A percentile compares a stretch with the other conserved stretches of the same genome.
These are phyloP conservation scores for Pyrus betulifolia DNA, from an alignment of 306 rosid genomes.

Conservation along the genomic window DNA sequence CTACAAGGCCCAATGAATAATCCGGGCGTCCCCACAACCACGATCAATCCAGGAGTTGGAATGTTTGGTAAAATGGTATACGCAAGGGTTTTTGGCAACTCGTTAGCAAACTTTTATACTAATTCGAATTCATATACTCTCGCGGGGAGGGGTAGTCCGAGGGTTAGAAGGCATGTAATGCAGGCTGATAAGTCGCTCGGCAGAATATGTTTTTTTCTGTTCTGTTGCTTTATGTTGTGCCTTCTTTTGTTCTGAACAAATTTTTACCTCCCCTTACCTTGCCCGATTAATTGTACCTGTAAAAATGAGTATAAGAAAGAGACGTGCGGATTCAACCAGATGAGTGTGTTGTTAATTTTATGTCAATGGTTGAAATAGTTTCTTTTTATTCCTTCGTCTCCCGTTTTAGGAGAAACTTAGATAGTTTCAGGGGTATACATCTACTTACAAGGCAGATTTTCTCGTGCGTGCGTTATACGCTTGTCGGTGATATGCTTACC, in stretches of 20 bases:
- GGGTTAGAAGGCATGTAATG: constrained; percentile 62
- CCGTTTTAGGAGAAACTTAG: background rate
- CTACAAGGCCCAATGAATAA: constrained; percentile 21
- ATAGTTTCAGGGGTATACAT: background rate
- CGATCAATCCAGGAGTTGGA: constrained; percentile 43
- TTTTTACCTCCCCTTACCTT: background rate
- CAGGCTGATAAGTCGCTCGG: constrained; percentile 61
- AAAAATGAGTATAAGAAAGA: constrained; percentile 15
- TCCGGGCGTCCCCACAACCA: constrained; percentile 19
- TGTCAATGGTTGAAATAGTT: background rate
- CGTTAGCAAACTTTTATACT: constrained; percentile 44
- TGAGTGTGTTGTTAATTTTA: background rate
- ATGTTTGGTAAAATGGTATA: constrained; percentile 61
- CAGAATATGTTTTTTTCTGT: constrained; percentile 66
- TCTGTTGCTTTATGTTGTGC: constrained; percentile 60
- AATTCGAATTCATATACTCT: constrained; percentile 54
- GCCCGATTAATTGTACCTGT: constrained; percentile 18
- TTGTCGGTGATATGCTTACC: too few species aligned
- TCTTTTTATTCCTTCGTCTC: background rate
- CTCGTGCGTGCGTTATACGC: too few species aligned
- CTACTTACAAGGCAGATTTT: too few species aligned
- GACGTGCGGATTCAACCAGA: background rate
- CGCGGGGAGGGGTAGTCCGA: constrained; percentile 41
- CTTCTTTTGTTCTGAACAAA: constrained; percentile 57
- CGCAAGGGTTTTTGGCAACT: constrained; percentile 66